Percentiles rank a stretch among this genome's conserved stretches.
Evolutionary conservation across 169 alveolate species (phyloP).

Genomic region (Plasmodium gonderi): DNA sequence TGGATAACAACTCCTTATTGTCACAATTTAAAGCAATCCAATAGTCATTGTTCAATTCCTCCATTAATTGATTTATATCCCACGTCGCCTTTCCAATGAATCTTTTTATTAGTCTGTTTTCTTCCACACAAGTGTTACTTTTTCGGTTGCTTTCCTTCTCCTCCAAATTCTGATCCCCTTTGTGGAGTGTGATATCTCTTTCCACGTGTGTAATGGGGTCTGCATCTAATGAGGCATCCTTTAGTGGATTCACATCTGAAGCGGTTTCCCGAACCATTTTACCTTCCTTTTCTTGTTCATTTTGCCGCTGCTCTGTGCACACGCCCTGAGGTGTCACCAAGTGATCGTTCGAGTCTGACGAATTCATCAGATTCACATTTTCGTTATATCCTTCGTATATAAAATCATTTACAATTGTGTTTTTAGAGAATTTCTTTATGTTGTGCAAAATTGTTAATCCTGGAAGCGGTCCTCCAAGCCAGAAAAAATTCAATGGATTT

Average conservation of each 20-base stretch:
- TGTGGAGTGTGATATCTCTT: background rate
- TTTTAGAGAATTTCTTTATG: constrained; percentile 53
- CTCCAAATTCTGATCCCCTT: too few relatives aligned
- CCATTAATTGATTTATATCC: constrained; percentile 56
- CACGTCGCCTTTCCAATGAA: constrained; percentile 70
- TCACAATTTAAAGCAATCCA: constrained; percentile 68
- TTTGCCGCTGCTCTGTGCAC: background rate
- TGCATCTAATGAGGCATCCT: too few relatives aligned
- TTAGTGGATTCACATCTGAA: background rate
- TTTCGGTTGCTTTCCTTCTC: too few relatives aligned
- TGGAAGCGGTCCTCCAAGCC: constrained; percentile 75
- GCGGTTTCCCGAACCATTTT: background rate
- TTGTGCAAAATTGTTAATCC: constrained; percentile 67
- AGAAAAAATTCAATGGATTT: constrained; percentile 56
- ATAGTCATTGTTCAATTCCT: constrained; percentile 58
- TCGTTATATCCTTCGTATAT: constrained; percentile 72
- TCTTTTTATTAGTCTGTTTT: constrained; percentile 35
- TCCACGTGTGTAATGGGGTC: background rate
- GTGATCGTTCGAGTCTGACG: background rate
- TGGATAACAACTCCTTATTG: constrained; percentile 40
- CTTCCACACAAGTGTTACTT: background rate
- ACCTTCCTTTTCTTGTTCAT: background rate
- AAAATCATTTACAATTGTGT: constrained; percentile 52
- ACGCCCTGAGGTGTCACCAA: background rate
- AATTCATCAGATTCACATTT: background rate